Evolutionary conservation across 306 rosid species (phyloP), one percentile per base, ranked within the genome.

Genomic region (Begonia loranthoides): DNA sequence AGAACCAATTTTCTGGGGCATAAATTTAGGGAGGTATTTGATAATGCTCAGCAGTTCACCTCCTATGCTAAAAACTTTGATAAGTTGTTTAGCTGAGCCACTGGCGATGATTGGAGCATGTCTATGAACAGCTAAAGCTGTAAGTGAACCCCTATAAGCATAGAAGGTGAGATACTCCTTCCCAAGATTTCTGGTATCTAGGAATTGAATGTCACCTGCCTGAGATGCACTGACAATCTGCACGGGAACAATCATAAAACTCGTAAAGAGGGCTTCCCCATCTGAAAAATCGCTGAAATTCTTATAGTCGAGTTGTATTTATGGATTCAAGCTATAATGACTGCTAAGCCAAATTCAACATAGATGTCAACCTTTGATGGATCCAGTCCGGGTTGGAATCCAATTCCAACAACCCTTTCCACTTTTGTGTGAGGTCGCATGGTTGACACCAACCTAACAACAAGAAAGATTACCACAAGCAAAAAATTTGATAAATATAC

Each of bases 201-300:
- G 93, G 66, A 92, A 86, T 58, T 92, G 94, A 60, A 92, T 92
- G 47, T 83, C 93, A 34, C 99, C 96, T 2, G 94, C 94, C 72
- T 83, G 94, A 70, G 93, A 86, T 45, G 96, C 99, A 59, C 99
- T 86, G 46, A 92, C 87, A 70, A 92, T 76, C 96, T 92, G 93
- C 43, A 68, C 19, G 46, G 47, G 51, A 50, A 41, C 36, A 28
- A 28, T 28, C 9, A 7, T 28, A 28, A 28, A 28, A 28, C 9
- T 28, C 5, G 9, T 28, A 28, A 28, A 19, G 22, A 19, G 22
- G 22, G 22, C 3, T 19, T 19, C 22, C 22, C 22, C 22, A 19
- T 19, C 22, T 19, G 22, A 19, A 19, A 19, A 28, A 28, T 28
- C 36, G 36, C 9, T 28, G 8, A 28, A 28, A 28, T 28, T 7